Evolutionary conservation across 2,329 filamentous ascomycete species (phyloP).

Genomic region (Ophiognomonia clavigignenti-juglandacearum): DNA sequence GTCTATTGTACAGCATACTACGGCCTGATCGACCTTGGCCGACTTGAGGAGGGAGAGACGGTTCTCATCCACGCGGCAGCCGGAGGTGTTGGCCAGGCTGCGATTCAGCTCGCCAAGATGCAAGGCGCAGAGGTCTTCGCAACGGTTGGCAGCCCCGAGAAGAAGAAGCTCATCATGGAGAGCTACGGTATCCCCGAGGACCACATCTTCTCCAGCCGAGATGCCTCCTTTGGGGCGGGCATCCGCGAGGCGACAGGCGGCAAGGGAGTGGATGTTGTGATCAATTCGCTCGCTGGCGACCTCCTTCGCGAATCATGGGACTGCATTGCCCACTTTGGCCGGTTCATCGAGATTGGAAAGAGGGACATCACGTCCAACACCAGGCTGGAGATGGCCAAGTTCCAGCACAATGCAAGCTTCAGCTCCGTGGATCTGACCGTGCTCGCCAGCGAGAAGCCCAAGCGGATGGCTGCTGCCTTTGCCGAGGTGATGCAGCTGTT

Average conservation of each 20-base stretch:
- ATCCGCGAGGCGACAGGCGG: neutral
- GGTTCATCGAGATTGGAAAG: conserved; percentile 14
- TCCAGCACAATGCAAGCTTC: conserved; percentile 17
- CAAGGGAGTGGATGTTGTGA: conserved; percentile 8
- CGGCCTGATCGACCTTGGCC: conserved; percentile 19
- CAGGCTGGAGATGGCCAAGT: conserved; percentile 3
- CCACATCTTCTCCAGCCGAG: conserved; percentile 16
- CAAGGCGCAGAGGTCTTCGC: conserved; percentile 23
- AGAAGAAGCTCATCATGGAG: conserved; percentile 22
- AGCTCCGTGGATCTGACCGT: conserved; percentile 4
- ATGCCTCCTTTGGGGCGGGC: neutral
- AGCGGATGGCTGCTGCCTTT: neutral
- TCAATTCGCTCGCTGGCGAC: conserved; percentile 14
- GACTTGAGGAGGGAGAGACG: conserved; percentile 17
- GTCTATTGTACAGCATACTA: conserved; percentile 25
- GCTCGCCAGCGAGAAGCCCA: neutral
- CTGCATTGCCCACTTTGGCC: conserved; percentile 9
- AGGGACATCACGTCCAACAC: conserved; percentile 4
- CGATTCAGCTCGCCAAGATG: conserved; percentile 2
- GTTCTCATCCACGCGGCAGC: conserved; percentile 23
- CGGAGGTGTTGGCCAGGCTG: conserved; percentile 12
- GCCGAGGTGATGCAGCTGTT: neutral
- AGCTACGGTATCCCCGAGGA: conserved; percentile 14
- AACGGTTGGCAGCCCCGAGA: conserved; percentile 25
- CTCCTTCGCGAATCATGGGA: conserved; percentile 6